These are phyloP conservation scores for Fonsecaea monophora DNA, from an alignment of 2,329 filamentous ascomycete genomes.

Conservation along the genomic window DNA sequence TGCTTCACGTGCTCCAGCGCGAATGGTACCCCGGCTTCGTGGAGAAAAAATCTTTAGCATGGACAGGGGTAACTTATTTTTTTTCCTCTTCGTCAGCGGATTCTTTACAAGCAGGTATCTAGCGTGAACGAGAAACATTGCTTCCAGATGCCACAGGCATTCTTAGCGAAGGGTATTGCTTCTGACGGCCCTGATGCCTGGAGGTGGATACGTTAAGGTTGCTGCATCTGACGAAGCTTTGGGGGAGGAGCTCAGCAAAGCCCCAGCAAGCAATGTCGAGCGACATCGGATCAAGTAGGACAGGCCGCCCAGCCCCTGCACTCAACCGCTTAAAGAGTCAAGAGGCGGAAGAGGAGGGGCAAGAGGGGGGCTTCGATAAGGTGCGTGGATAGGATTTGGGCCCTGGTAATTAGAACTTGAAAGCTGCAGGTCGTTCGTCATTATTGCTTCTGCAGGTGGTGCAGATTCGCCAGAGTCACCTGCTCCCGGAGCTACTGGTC, in stretches of 20 bases:
- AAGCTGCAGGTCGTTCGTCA: neutral
- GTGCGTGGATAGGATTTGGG: slow-evolving; percentile 1
- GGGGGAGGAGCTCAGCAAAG: neutral
- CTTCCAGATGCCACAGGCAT: neutral
- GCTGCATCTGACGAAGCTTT: neutral
- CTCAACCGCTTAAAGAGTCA: neutral
- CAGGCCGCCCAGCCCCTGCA: neutral
- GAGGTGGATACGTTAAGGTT: neutral
- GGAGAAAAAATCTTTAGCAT: neutral
- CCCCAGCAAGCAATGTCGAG: slow-evolving; percentile 1
- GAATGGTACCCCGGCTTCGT: neutral
- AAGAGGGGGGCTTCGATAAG: neutral
- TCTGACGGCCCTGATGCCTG: slow-evolving; percentile 12
- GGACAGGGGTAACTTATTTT: neutral
- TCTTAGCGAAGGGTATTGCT: slow-evolving; percentile 15
- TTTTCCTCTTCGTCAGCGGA: neutral
- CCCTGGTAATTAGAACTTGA: neutral
- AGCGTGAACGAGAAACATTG: slow-evolving; percentile 6
- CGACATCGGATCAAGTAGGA: slow-evolving; percentile 32
- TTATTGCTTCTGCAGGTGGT: neutral
- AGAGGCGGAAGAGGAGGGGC: neutral
- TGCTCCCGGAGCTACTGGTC: neutral
- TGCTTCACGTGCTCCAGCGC: slow-evolving; percentile 14
- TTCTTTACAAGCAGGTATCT: neutral
- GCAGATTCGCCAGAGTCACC: neutral